Evolutionary conservation across 805 yeast genomes (phyloP).

Genomic region (Phaffomyces opuntiae): DNA sequence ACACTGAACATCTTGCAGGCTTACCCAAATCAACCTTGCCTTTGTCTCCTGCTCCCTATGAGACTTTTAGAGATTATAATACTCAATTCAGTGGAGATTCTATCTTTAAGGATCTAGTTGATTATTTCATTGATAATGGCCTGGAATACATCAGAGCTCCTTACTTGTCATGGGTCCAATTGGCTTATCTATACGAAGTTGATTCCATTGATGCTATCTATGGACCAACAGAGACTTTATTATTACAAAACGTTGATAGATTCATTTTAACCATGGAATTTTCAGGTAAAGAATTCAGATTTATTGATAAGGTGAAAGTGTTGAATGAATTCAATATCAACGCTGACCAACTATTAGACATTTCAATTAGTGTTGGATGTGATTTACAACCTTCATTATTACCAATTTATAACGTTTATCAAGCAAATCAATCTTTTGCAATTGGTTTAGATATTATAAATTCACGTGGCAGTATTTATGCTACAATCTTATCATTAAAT

Average conservation of each 20-base stretch:
- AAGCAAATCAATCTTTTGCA: constrained; percentile 21
- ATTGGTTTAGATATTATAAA: constrained; percentile 32
- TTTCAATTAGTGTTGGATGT: constrained; percentile 74
- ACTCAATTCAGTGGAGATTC: constrained; percentile 45
- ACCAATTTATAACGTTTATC: constrained; percentile 32
- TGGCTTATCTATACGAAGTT: constrained; percentile 58
- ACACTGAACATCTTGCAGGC: constrained; percentile 9
- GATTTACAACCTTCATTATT: constrained; percentile 62
- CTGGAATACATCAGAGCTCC: constrained; percentile 77
- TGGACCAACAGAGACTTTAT: constrained; percentile 76
- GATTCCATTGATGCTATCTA: constrained; percentile 64
- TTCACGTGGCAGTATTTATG: constrained; percentile 40
- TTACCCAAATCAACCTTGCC: constrained; percentile 16
- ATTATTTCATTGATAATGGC: constrained; percentile 45
- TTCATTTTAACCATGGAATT: constrained; percentile 70
- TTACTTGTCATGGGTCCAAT: constrained; percentile 70
- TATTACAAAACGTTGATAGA: constrained; percentile 56
- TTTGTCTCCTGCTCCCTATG: constrained; percentile 26
- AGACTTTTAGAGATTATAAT: constrained; percentile 44
- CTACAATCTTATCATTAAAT: constrained; percentile 39
- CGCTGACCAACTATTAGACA: constrained; percentile 67
- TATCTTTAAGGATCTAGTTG: constrained; percentile 48
- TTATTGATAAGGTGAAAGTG: constrained; percentile 50
- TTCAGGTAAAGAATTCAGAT: constrained; percentile 57
- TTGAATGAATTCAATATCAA: constrained; percentile 52